These are phyloP conservation scores for Tulasnella sp. DNA, from an alignment of 768 basidiomycete genomes.

Conservation along the genomic window DNA sequence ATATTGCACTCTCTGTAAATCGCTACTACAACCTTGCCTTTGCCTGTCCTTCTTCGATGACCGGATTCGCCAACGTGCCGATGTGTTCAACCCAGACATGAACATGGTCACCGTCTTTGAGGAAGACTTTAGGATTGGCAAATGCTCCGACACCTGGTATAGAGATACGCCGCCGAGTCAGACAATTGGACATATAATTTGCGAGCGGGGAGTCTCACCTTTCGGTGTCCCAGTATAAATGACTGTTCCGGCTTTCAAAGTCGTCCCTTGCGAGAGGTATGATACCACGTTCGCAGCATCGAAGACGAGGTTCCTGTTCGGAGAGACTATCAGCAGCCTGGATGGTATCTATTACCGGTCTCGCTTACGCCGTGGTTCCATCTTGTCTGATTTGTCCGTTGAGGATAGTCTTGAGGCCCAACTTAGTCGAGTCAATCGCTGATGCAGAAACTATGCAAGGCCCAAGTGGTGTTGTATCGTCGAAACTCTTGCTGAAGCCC, in stretches of 20 bases:
- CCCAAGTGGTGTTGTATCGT: conserved; percentile 65
- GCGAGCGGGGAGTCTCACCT: neutral
- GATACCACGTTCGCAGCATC: conserved; percentile 69
- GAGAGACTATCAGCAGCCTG: neutral
- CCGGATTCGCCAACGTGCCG: conserved; percentile 73
- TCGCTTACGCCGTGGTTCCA: conserved; percentile 68
- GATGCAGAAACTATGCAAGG: conserved; percentile 71
- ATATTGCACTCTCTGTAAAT: neutral
- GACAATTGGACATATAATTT: neutral
- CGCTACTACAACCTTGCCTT: conserved; percentile 12
- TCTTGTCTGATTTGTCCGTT: conserved; percentile 70
- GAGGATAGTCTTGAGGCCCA: conserved; percentile 58
- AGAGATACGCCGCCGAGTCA: conserved; percentile 38
- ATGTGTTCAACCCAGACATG: conserved; percentile 68
- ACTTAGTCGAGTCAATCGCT: conserved; percentile 60
- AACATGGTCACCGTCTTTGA: conserved; percentile 72
- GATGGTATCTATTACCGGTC: neutral
- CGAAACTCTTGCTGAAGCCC: conserved; percentile 84
- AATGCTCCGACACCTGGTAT: conserved; percentile 76
- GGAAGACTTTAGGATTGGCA: conserved; percentile 61
- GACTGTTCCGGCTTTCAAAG: conserved; percentile 72
- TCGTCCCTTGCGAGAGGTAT: conserved; percentile 80
- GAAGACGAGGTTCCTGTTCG: conserved; percentile 72
- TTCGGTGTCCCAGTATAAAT: conserved; percentile 57
- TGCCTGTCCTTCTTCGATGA: conserved; percentile 57